Evolutionary conservation across 208 protist genomes (phyloP), one percentile per base, ranked within the genome.

Genomic region (Wallacemonas sp.): DNA sequence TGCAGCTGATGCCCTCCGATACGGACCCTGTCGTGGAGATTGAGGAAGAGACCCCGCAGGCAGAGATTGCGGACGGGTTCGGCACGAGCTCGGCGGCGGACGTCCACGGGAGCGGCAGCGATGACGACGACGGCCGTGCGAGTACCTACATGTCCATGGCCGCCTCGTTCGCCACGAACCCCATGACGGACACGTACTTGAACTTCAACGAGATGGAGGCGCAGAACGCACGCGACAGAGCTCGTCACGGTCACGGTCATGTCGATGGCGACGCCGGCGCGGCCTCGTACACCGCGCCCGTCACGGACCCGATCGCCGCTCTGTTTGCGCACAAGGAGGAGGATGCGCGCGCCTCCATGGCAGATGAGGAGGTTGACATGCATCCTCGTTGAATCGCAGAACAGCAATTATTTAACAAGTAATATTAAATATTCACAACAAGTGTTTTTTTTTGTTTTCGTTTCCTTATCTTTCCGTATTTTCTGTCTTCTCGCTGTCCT

Each of bases 161-260:
- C 1, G 65, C 41, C n/a, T 84, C 77, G 7, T 79, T 84, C 39
- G 65, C 65, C 36, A 70, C 48, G 1, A 79, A 72, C 31, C 73
- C 67, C 4, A 7, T 75, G 20, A 31, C 65, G 10, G 70, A 68
- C 63, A 54, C 62, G 8, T 76, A 68, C 57, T 45, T 76, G 33
- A 64, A 71, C 39, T 38, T 72, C 44, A 2, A 46, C 0, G 62
- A 67, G 57, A 32, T 74, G 61, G 69, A 77, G 70, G n/a, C 36
- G 28, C 44, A 28, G 11, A 79, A 84, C 42, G 66, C 49, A 57
- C 50, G 29, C 8, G 46, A 59, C 14, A 7, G 36, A 14, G 36
- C 0, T 41, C 36, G 36, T 7, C 36, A n/a, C n/a, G n/a, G n/a
- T n/a, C n/a, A n/a, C n/a, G n/a, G n/a, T n/a, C n/a, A n/a, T n/a